Conservation (phyloP, 2,329 filamentous ascomycete species). For the Gaeumannomyces tritici region DNA sequence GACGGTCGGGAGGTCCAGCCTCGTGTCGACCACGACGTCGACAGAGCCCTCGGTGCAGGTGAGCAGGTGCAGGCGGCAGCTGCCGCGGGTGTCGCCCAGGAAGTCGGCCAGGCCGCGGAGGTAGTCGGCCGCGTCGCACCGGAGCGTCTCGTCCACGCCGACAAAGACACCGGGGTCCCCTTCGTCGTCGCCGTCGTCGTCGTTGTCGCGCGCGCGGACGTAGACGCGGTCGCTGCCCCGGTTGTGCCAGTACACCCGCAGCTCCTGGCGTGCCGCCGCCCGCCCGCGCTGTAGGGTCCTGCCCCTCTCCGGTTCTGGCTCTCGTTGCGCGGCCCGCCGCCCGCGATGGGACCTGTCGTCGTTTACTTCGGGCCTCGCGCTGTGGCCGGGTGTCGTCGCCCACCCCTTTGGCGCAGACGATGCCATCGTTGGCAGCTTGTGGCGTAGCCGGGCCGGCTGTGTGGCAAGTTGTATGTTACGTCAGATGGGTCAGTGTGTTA, state of each 20-base stretch:
- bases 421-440: neutral
- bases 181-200: neutral
- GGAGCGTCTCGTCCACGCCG: neutral
- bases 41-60: neutral
- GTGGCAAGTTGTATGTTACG: too few species aligned
- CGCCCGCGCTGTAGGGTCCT: too few species aligned
- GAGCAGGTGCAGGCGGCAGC: neutral
- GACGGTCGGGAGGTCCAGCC: neutral
- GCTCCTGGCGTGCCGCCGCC: too few species aligned
- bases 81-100: neutral
- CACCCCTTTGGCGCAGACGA: neutral
- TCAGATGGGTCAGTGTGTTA: too few species aligned
- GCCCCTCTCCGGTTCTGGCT: too few species aligned
- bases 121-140: neutral
- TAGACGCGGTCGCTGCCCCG: neutral
- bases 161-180: neutral
- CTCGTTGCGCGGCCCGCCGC: too few species aligned
- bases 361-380: neutral
- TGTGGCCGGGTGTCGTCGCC: neutral
- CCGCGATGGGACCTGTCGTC: neutral
- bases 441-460: neutral
- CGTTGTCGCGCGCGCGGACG: too few species aligned
- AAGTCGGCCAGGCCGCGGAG: neutral
- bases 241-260: conserved; percentile 3
- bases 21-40: neutral